Percentiles rank a stretch among this genome's conserved stretches.
Conservation (phyloP, 106 monocot genomes). For the Agapanthus africanus region DNA sequence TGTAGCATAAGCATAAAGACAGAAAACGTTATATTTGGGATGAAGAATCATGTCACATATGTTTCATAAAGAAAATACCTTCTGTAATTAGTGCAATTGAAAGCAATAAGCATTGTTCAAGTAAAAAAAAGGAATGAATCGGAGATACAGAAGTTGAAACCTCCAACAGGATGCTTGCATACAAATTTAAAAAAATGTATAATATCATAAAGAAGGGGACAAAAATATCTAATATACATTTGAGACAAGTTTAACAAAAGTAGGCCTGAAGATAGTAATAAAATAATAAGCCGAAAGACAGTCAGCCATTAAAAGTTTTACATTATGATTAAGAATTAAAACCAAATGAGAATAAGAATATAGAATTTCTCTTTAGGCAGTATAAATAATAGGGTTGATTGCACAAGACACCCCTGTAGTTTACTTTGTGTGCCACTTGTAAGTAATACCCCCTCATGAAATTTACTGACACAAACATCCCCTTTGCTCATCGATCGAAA, state of each 20-base stretch:
- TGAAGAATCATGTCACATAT: not conserved
- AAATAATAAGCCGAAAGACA: not conserved
- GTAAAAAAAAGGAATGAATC: not conserved
- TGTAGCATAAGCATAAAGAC: slow-evolving; percentile 16
- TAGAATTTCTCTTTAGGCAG: not conserved
- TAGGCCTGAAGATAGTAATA: not conserved
- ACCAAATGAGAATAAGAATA: not conserved
- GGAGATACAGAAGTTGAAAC: not conserved
- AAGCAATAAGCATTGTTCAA: not conserved
- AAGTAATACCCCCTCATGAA: too few relatives aligned
- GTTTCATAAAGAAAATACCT: not conserved
- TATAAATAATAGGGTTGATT: too few relatives aligned
- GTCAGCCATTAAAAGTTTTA: not conserved
- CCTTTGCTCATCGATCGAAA: too few relatives aligned
- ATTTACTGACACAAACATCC: too few relatives aligned
- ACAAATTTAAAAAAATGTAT: not conserved
- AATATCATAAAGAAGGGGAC: not conserved
- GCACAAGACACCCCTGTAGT: too few relatives aligned
- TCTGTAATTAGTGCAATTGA: not conserved
- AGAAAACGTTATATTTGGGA: not conserved
- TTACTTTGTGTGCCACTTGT: too few relatives aligned
- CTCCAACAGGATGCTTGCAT: not conserved
- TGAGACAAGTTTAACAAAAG: slow-evolving; percentile 1
- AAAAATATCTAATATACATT: not conserved
- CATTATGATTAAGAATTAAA: not conserved